Conservation (phyloP, 352 stramenopile genomes). For the Globisporangium polare region DNA sequence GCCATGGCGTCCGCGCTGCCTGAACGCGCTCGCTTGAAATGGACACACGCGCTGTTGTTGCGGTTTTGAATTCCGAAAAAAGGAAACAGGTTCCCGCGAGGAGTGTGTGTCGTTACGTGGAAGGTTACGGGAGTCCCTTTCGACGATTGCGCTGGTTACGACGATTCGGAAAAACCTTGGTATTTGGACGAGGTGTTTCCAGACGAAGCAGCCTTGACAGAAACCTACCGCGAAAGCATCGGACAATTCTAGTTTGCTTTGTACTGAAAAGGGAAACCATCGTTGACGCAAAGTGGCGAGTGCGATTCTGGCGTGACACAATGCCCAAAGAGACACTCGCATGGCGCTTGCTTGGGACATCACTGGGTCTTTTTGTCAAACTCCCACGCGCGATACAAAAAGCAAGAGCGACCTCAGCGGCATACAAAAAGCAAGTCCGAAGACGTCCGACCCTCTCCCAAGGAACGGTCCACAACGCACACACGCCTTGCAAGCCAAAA, state of each 20-base stretch:
- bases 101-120: too few species aligned
- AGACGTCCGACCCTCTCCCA: neutral
- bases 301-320: neutral
- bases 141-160: too few species aligned
- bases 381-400: neutral
- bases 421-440: neutral
- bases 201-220: too few species aligned
- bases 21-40: neutral
- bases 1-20: slow-evolving; percentile 17
- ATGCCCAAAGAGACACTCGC: neutral
- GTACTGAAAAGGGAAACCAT: neutral
- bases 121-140: too few species aligned
- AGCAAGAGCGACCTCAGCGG: neutral
- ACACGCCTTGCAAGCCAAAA: too few species aligned
- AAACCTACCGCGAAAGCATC: neutral
- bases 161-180: too few species aligned
- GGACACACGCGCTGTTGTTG: neutral
- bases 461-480: neutral
- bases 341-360: neutral
- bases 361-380: neutral
- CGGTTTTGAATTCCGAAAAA: slow-evolving; percentile 7
- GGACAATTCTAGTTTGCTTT: neutral
- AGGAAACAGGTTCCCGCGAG: too few species aligned
- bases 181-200: too few species aligned
- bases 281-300: neutral